Percentiles rank a stretch among this genome's conserved stretches.
Conservation (phyloP, 192 early-diverging fungal species). For the Coemansia sp. region DNA sequence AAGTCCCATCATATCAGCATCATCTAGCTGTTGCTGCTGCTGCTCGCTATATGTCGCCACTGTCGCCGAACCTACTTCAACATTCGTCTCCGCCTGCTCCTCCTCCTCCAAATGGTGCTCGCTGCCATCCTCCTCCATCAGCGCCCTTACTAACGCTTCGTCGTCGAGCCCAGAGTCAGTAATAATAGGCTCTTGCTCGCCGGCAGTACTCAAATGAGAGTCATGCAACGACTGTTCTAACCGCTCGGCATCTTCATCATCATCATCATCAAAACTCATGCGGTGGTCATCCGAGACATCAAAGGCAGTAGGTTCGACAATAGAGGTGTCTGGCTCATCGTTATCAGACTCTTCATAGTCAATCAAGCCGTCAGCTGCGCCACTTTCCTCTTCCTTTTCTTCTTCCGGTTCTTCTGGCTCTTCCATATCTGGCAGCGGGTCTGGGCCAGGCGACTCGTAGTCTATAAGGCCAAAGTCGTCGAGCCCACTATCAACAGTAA, state of each 20-base stretch:
- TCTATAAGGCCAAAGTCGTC: constrained; percentile 55
- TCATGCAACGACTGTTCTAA: constrained; percentile 7
- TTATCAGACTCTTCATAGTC: constrained; percentile 31
- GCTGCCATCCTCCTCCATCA: neutral
- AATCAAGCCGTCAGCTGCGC: constrained; percentile 17
- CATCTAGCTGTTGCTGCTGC: constrained; percentile 2
- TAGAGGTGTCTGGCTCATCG: neutral
- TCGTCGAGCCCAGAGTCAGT: neutral
- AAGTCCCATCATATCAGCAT: neutral
- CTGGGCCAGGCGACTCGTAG: constrained; percentile 42
- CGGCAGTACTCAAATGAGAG: neutral
- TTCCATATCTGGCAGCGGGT: constrained; percentile 6
- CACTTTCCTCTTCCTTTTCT: neutral
- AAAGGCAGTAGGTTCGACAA: neutral
- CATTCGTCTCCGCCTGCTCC: neutral
- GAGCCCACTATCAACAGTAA: neutral
- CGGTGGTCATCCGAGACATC: neutral
- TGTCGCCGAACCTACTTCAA: neutral
- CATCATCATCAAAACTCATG: neutral
- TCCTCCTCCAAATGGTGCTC: neutral
- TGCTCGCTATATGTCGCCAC: neutral
- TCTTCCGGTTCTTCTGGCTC: neutral
- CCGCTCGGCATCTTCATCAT: neutral
- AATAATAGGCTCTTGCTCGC: neutral
- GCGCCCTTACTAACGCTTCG: neutral